phyloP scores from a whole-genome alignment of 2,329 filamentous ascomycete species.

The Arthrobotrys conoides region DNA sequence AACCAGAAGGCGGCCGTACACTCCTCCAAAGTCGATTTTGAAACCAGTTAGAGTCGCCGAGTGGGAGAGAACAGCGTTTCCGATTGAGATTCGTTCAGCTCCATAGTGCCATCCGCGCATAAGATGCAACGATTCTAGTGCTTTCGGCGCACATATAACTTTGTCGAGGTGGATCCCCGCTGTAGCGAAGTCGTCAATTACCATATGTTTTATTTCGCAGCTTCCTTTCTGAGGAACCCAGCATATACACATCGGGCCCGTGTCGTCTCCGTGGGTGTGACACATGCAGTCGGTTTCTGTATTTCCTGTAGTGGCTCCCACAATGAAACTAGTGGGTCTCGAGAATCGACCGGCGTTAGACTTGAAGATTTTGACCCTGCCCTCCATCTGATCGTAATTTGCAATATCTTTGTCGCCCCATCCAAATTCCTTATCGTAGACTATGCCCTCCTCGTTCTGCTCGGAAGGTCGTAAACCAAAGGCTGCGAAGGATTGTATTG shows the following conservation, averaged over 20 bases:
- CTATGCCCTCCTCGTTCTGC: conserved; percentile 3
- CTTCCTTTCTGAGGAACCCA: conserved; percentile 19
- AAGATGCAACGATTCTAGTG: conserved; percentile 22
- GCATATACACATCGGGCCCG: conserved; percentile 1
- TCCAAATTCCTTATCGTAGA: conserved; percentile 12
- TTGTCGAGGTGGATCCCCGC: conserved; percentile 31
- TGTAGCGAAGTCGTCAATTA: conserved; percentile 22
- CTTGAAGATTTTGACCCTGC: conserved; percentile 24
- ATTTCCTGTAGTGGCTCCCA: conserved; percentile 5
- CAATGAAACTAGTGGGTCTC: conserved; percentile 19
- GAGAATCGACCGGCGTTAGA: conserved; percentile 22
- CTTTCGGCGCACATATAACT: conserved; percentile 35
- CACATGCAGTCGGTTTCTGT: conserved; percentile 13
- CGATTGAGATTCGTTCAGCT: conserved; percentile 31
- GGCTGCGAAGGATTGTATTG: conserved; percentile 28
- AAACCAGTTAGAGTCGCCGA: conserved; percentile 9
- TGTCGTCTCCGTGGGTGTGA: conserved; percentile 8
- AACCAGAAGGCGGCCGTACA: conserved; percentile 31
- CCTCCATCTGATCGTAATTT: conserved; percentile 23
- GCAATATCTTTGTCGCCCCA: conserved; percentile 20
- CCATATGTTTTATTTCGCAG: conserved; percentile 22
- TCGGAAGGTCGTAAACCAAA: conserved; percentile 17
- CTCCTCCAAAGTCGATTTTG: conserved; percentile 43
- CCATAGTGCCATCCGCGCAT: conserved; percentile 13
- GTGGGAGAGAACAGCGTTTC: conserved; percentile 45